Conservation (phyloP, 176 grass and related monocot species). For the Cocos nucifera region DNA sequence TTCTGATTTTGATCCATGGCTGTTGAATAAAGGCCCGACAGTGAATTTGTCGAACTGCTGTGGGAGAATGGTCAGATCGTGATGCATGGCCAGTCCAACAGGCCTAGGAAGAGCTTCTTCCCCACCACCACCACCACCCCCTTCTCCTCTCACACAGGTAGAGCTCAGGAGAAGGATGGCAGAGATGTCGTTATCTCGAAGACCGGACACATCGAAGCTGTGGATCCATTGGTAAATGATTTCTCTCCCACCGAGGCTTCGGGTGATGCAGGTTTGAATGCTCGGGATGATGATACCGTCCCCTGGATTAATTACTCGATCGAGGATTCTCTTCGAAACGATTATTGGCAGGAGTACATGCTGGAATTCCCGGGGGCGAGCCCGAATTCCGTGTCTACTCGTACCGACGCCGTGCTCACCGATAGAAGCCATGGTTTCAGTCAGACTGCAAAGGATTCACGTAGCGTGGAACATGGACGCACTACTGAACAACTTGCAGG, state of each 20-base stretch:
- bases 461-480: neutral
- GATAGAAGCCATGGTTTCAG: neutral
- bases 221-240: neutral
- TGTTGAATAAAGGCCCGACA: slow-evolving; percentile 9
- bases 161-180: slow-evolving; percentile 9
- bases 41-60: slow-evolving; percentile 32
- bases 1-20: neutral
- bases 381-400: neutral
- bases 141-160: neutral
- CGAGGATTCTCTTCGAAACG: slow-evolving; percentile 7
- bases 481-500: neutral
- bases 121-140: too few species aligned
- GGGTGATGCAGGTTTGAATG: neutral
- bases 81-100: slow-evolving; percentile 17
- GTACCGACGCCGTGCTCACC: neutral
- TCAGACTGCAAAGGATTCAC: neutral
- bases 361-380: slow-evolving; percentile 6
- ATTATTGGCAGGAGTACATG: slow-evolving; percentile 15
- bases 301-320: slow-evolving; percentile 29
- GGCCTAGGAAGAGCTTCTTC: slow-evolving; percentile 1
- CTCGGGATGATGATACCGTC: slow-evolving; percentile 2
- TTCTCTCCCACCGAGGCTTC: slow-evolving; percentile 4
- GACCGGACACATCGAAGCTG: neutral
- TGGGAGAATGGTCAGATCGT: slow-evolving; percentile 26
- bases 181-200: neutral